Evolutionary conservation across 139 green algal species (phyloP), one percentile per base, ranked within the genome.

Genomic region (Micromonas pusilla): DNA sequence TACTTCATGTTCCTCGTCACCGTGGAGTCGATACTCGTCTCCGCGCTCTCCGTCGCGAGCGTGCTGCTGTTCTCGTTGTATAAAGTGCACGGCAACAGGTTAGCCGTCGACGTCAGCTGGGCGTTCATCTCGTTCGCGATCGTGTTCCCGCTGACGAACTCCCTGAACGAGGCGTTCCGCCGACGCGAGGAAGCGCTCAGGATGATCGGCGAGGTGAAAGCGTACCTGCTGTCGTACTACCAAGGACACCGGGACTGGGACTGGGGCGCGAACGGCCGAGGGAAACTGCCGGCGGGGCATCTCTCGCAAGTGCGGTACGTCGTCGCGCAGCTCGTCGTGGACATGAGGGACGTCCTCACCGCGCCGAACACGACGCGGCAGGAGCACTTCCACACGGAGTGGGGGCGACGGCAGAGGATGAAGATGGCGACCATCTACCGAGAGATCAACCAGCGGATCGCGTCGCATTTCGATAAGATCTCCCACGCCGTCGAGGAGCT

Each of bases 241-340:
- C 25, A 57, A 9, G 72, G 52, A 13, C 72, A 78, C 26, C 1
- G 72, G 1, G 72, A 78, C 5, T 78, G 72, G 72, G 72, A 78
- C 52, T 78, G 72, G 68, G 37, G 38, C 36, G 68, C 39, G 5
- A 45, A 67, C 28, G 72, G 52, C 2, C 52, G 72, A 9, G 45
- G 19, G 52, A 53, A 52, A 28, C 38, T 67, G 2, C 52, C 72
- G 52, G 53, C 30, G 20, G 38, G 38, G 2, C 72, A 78, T 52
- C 45, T 68, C 39, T 21, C 60, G 3, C 21, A 78, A n/a, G 72
- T 78, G 16, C 25, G 72, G 20, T 52, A 1, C 4, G 30, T 78
- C 1, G 19, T 68, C 33, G 72, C 52, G 52, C 13, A 28, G 45
- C 53, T 78, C 1, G 45, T 68, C 1, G 3, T 6, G 23, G 30